phyloP scores from a whole-genome alignment of 148 eudicot species.

The Pharnaceum exiguum region DNA sequence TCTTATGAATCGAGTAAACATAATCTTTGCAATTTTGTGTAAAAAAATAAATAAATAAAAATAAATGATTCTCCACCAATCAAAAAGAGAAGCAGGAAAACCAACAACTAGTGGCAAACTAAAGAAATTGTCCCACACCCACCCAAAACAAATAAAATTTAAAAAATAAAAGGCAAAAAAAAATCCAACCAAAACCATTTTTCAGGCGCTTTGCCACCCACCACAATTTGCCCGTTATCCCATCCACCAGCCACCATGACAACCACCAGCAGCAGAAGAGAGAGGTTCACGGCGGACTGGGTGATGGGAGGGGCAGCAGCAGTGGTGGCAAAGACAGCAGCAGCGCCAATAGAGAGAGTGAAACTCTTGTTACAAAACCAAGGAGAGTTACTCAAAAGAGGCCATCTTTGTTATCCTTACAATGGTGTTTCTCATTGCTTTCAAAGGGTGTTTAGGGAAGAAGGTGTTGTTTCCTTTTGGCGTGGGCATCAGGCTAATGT shows the following conservation, averaged over 20 bases:
- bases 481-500: slow-evolving; percentile 97
- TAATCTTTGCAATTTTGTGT: too few species aligned
- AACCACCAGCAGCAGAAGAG: slow-evolving; percentile 8
- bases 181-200: too few species aligned
- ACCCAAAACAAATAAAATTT: too few species aligned
- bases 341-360: slow-evolving; percentile 95
- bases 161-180: too few species aligned
- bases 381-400: slow-evolving; percentile 71
- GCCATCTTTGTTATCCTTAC: slow-evolving; percentile 64
- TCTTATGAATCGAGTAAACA: too few species aligned
- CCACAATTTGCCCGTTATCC: too few species aligned
- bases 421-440: slow-evolving; percentile 63
- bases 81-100: too few species aligned
- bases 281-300: slow-evolving; percentile 67
- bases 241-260: not conserved
- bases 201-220: too few species aligned
- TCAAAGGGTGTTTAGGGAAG: slow-evolving; percentile 62
- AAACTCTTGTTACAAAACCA: slow-evolving; percentile 87
- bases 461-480: slow-evolving; percentile 78
- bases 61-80: too few species aligned
- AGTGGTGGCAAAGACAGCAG: slow-evolving; percentile 64
- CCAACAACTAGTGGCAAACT: too few species aligned
- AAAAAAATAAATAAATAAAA: too few species aligned
- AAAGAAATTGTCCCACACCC: too few species aligned
- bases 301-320: slow-evolving; percentile 83